phyloP scores from a whole-genome alignment of 768 basidiomycete genomes.

The Paxillus rubicundulus region DNA sequence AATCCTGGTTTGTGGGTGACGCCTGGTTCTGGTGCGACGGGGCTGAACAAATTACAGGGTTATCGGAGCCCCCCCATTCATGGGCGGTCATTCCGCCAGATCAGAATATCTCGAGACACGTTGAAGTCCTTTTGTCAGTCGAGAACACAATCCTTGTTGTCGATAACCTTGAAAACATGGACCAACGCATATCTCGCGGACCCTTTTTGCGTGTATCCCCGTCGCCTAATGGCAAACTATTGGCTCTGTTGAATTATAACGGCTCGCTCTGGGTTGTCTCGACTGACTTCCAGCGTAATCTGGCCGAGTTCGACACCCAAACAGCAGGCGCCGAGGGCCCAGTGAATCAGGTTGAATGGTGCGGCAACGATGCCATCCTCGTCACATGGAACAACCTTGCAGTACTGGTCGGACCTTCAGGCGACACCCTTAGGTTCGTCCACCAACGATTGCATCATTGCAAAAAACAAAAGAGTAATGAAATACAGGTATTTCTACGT shows the following conservation, averaged over 20 bases:
- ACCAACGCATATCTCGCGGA: slow-evolving; percentile 84
- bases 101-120: slow-evolving; percentile 82
- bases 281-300: slow-evolving; percentile 82
- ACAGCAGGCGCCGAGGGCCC: slow-evolving; percentile 55
- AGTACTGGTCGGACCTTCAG: slow-evolving; percentile 88
- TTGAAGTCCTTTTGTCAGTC: slow-evolving; percentile 83
- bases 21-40: slow-evolving; percentile 5
- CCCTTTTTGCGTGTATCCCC: slow-evolving; percentile 86
- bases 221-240: slow-evolving; percentile 91
- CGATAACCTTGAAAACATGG: slow-evolving; percentile 85
- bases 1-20: slow-evolving; percentile 58
- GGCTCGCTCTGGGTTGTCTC: slow-evolving; percentile 92
- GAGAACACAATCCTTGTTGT: slow-evolving; percentile 79
- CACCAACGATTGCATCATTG: neutral
- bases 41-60: slow-evolving; percentile 39
- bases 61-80: slow-evolving; percentile 75
- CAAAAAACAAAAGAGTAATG: slow-evolving; percentile 12
- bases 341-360: slow-evolving; percentile 84
- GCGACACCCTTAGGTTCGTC: slow-evolving; percentile 78
- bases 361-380: slow-evolving; percentile 91
- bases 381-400: slow-evolving; percentile 78
- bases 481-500: slow-evolving; percentile 71
- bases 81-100: slow-evolving; percentile 93
- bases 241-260: slow-evolving; percentile 75
- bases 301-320: slow-evolving; percentile 82